These are phyloP conservation scores for Aspergillus diversus DNA, from an alignment of 495 filamentous ascomycete species.

Conservation along the genomic window DNA sequence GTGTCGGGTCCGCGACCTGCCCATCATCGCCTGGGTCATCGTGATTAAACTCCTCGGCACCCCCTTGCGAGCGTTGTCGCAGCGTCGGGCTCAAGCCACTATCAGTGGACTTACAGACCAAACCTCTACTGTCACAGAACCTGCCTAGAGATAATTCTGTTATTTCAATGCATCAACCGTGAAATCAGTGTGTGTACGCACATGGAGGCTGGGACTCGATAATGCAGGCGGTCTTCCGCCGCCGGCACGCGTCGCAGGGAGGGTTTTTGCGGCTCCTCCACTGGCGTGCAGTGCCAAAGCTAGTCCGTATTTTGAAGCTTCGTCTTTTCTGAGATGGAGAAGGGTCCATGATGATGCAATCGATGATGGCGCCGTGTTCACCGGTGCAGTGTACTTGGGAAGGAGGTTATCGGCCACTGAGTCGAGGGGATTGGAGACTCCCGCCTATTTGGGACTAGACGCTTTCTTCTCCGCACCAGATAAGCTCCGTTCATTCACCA, in stretches of 20 bases:
- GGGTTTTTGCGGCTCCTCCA: slow-evolving; percentile 17
- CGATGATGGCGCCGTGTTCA: not conserved
- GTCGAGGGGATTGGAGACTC: too few species aligned
- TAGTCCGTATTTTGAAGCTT: slow-evolving; percentile 13
- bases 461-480: too few species aligned
- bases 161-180: not conserved
- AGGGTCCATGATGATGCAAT: slow-evolving; percentile 2
- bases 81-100: not conserved
- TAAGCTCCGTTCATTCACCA: too few species aligned
- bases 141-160: not conserved
- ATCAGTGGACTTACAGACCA: slow-evolving; percentile 8
- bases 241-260: slow-evolving; percentile 16
- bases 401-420: too few species aligned
- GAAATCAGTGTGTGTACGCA: not conserved
- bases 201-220: slow-evolving; percentile 11
- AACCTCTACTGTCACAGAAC: slow-evolving; percentile 8
- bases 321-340: slow-evolving; percentile 3
- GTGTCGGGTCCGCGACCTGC: too few species aligned
- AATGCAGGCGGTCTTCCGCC: slow-evolving; percentile 13
- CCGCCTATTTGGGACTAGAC: too few species aligned
- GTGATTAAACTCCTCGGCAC: not conserved
- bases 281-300: slow-evolving; percentile 9
- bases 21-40: too few species aligned
- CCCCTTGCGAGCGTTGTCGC: not conserved
- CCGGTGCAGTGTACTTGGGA: too few species aligned